A percentile compares a stretch with the other conserved stretches of the same genome.
Conservation (phyloP, 1,284 basidiomycete species). For the Rhodotorula sp. region DNA sequence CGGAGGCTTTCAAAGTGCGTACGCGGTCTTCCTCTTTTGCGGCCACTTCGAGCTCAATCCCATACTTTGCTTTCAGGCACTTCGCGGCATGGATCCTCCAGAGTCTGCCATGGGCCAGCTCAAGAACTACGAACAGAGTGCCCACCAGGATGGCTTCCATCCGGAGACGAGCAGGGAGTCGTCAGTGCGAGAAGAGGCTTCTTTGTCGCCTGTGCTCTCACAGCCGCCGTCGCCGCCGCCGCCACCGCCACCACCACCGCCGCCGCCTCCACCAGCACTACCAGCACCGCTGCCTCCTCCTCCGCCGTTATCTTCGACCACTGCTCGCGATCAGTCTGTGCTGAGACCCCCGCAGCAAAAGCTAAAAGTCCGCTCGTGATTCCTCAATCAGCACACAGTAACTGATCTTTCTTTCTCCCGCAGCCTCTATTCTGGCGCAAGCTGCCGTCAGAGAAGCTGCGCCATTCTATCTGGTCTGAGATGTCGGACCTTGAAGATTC, state of each 20-base stretch:
- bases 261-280: slow-evolving; percentile 28
- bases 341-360: slow-evolving; percentile 47
- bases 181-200: too few species aligned
- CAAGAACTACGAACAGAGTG: slow-evolving; percentile 68
- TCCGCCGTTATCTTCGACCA: slow-evolving; percentile 20
- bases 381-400: too few species aligned
- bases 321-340: slow-evolving; percentile 17
- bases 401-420: background rate
- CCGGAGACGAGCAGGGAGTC: too few species aligned
- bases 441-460: slow-evolving; percentile 54
- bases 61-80: slow-evolving; percentile 54
- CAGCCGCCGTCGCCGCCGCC: slow-evolving; percentile 12
- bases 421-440: slow-evolving; percentile 90
- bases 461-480: slow-evolving; percentile 61
- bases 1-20: slow-evolving; percentile 77
- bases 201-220: background rate
- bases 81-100: slow-evolving; percentile 73
- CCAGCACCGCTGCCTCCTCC: slow-evolving; percentile 19
- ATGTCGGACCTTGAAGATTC: slow-evolving; percentile 52
- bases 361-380: slow-evolving; percentile 54
- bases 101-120: slow-evolving; percentile 71
- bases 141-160: too few species aligned
- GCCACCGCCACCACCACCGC: background rate
- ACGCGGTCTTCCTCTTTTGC: background rate
- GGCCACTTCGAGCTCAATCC: background rate